A percentile compares a stretch with the other conserved stretches of the same genome.
Conservation (phyloP, 768 basidiomycete genomes). For the Tricholoma sp. region DNA sequence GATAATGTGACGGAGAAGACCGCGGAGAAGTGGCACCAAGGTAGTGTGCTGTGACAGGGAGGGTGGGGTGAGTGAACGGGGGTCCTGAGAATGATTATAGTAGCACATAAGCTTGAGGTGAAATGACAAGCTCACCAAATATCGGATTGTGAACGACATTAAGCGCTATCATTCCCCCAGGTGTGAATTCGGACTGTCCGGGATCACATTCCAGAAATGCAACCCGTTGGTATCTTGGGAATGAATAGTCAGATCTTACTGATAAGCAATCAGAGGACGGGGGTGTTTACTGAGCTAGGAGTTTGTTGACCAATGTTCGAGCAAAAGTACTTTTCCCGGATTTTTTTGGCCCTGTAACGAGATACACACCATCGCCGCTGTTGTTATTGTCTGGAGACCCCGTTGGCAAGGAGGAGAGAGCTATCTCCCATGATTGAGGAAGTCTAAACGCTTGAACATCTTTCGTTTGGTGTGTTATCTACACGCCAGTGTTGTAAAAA, state of each 20-base stretch:
- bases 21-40: constrained; percentile 77
- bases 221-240: constrained; percentile 64
- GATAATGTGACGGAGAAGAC: constrained; percentile 71
- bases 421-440: constrained; percentile 32
- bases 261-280: neutral
- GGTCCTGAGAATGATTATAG: constrained; percentile 51
- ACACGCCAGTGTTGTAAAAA: neutral
- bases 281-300: constrained; percentile 49
- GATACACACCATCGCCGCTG: constrained; percentile 30
- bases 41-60: constrained; percentile 74
- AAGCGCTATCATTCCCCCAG: constrained; percentile 80
- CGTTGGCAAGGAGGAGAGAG: constrained; percentile 18
- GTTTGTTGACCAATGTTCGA: constrained; percentile 61
- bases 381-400: neutral
- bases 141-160: constrained; percentile 62
- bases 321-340: constrained; percentile 90
- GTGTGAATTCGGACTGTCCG: constrained; percentile 92
- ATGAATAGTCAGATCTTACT: neutral
- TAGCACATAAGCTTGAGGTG: neutral
- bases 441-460: constrained; percentile 33
- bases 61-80: constrained; percentile 76
- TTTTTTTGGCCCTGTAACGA: constrained; percentile 84
- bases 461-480: constrained; percentile 33
- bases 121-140: constrained; percentile 49
- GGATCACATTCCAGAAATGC: constrained; percentile 91